phyloP scores from a whole-genome alignment of 2,329 filamentous ascomycete genomes.

The Scorias spongiosa region DNA sequence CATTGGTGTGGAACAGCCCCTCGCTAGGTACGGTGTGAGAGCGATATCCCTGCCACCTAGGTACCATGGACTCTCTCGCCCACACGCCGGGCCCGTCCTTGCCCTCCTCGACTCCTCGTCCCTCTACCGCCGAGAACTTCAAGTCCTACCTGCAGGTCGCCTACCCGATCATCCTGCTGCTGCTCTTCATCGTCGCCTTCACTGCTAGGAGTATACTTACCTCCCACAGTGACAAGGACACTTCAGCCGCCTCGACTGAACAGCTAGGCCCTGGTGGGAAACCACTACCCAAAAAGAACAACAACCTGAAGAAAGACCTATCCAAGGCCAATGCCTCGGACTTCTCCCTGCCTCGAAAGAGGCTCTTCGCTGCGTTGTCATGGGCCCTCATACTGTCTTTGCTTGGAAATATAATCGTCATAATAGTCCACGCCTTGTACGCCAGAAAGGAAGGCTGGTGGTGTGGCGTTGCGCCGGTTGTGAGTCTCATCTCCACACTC shows the following conservation, averaged over 20 bases:
- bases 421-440: slow-evolving; percentile 59
- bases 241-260: slow-evolving; percentile 19
- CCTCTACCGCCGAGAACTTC: slow-evolving; percentile 25
- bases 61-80: not conserved
- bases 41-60: not conserved
- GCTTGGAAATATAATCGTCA: slow-evolving; percentile 55
- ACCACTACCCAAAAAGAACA: slow-evolving; percentile 55
- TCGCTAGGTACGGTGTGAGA: no score
- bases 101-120: not conserved
- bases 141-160: slow-evolving; percentile 38
- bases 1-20: not conserved
- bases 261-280: slow-evolving; percentile 75
- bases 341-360: slow-evolving; percentile 52
- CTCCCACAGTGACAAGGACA: slow-evolving; percentile 29
- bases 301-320: slow-evolving; percentile 39
- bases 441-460: slow-evolving; percentile 56
- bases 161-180: slow-evolving; percentile 48
- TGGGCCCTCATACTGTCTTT: slow-evolving; percentile 59
- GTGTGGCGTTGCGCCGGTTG: slow-evolving; percentile 64
- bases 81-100: not conserved
- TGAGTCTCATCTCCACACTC: slow-evolving; percentile 32
- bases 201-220: slow-evolving; percentile 44
- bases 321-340: slow-evolving; percentile 32
- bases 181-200: slow-evolving; percentile 50
- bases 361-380: slow-evolving; percentile 61